Conservation (phyloP, 768 basidiomycete species). For the Coprinellus micaceus region DNA sequence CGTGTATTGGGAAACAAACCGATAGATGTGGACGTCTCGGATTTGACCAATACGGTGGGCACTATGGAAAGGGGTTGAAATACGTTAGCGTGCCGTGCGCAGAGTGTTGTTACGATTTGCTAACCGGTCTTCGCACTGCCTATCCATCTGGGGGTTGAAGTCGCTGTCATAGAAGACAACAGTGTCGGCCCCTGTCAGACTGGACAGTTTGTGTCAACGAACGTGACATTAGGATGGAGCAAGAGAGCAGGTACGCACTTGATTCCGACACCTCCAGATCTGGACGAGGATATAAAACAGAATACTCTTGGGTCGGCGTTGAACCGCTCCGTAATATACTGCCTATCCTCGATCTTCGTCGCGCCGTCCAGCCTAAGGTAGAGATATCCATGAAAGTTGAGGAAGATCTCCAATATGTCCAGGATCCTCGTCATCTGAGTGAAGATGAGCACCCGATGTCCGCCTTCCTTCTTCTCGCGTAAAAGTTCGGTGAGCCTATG, state of each 20-base stretch:
- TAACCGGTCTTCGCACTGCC: conserved; percentile 95
- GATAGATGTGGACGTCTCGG: conserved; percentile 93
- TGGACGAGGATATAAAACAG: conserved; percentile 85
- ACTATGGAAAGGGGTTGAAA: conserved; percentile 33
- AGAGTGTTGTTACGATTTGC: conserved; percentile 17
- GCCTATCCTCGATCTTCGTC: conserved; percentile 92
- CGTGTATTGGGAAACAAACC: conserved; percentile 84
- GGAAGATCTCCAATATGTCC: conserved; percentile 90
- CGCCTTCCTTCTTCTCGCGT: conserved; percentile 78
- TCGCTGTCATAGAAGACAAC: conserved; percentile 98
- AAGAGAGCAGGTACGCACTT: conserved; percentile 53
- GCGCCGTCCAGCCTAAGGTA: conserved; percentile 94
- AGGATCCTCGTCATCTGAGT: conserved; percentile 96
- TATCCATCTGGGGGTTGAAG: conserved; percentile 97
- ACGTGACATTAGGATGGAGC: conserved; percentile 14
- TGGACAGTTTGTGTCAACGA: conserved; percentile 27
- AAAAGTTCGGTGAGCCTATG: conserved; percentile 79
- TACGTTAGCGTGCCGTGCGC: neutral
- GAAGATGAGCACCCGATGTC: conserved; percentile 90
- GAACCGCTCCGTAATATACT: conserved; percentile 85
- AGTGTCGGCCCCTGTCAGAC: conserved; percentile 86
- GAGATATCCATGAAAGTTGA: conserved; percentile 89
- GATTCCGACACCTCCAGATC: conserved; percentile 87
- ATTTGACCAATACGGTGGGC: conserved; percentile 99
- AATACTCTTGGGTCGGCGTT: conserved; percentile 75